These are phyloP conservation scores for Cubamyces sp. DNA, from an alignment of 768 basidiomycete species.

Conservation along the genomic window DNA sequence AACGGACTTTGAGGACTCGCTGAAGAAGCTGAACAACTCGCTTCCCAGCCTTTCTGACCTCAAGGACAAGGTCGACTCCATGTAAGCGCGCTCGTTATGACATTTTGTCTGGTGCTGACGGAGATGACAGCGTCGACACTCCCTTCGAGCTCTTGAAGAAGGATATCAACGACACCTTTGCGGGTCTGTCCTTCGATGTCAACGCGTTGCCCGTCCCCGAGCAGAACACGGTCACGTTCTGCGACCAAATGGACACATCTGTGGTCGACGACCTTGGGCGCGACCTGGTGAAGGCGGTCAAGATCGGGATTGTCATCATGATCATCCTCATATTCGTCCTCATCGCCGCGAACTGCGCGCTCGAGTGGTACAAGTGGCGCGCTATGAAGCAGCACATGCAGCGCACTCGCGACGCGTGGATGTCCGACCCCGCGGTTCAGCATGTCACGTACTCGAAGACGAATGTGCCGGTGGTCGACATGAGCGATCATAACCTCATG, in stretches of 20 bases:
- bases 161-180: slow-evolving; percentile 88
- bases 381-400: slow-evolving; percentile 67
- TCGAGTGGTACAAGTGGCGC: slow-evolving; percentile 92
- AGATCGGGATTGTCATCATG: slow-evolving; percentile 78
- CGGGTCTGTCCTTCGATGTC: slow-evolving; percentile 70
- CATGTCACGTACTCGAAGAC: slow-evolving; percentile 41
- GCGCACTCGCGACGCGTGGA: slow-evolving; percentile 78
- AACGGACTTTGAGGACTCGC: slow-evolving; percentile 68
- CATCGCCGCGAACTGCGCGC: slow-evolving; percentile 68
- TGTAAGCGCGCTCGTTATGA: slow-evolving; percentile 51
- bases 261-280: slow-evolving; percentile 84
- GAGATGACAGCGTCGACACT: slow-evolving; percentile 61
- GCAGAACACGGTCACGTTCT: slow-evolving; percentile 72
- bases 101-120: not conserved
- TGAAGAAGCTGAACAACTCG: slow-evolving; percentile 78
- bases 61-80: slow-evolving; percentile 62
- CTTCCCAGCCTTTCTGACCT: slow-evolving; percentile 80
- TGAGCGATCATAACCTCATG: slow-evolving; percentile 79
- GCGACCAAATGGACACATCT: slow-evolving; percentile 75
- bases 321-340: slow-evolving; percentile 73
- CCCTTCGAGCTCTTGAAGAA: slow-evolving; percentile 89
- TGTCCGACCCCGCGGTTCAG: slow-evolving; percentile 66
- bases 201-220: slow-evolving; percentile 78
- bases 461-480: slow-evolving; percentile 53
- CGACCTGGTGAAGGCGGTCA: slow-evolving; percentile 78